Base-by-base conservation (phyloP, 805 yeast species). In the Candida maltosa region DNA sequence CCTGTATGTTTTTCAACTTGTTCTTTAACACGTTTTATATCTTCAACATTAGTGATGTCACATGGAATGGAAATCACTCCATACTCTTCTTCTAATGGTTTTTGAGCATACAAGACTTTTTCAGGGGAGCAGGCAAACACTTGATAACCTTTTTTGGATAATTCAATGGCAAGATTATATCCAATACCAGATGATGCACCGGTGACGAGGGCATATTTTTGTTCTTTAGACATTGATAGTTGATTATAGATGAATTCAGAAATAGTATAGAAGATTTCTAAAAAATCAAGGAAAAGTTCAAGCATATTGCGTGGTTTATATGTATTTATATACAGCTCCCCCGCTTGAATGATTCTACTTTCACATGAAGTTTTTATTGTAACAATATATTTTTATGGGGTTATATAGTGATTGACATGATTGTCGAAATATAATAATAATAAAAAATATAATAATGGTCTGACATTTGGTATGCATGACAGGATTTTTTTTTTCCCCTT, bases 121-220 rank as follows among this genome's bases (percentile, higher is more conserved):
- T 46, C 31, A 21, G 41, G 36, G 2, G 89, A 85, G 40, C 80
- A 75, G 0, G 86, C 87, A 49, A 73, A 80, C 1, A 83, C 85
- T 38, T 60, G 54, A 54, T 65, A 75, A 6, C 78, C 78, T 37
- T 70, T 55, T 14, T 51, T 47, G 5, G 73, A 73, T 23, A 73
- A 53, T 35, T 68, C 73, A 21, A 59, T 56, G 19, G 75, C 62
- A 10, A 68, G 52, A n/a, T 67, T 60, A 37, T 49, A 65, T 2
- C 78, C 77, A 33, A 73, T 73, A 4, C 78, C 78, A 0, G 75
- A 69, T 0, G 75, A 67, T 1, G 73, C 75, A 5, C 78, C 78
- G 2, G 77, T 69, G 35, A 73, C 69, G 26, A 80, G 58, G 1
- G 79, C 84, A 25, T 46, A 46, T 26, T 45, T 43, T 11, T 37